Evolutionary conservation across 2,329 filamentous ascomycete species (phyloP), one percentile per base, ranked within the genome.

Genomic region (Pseudogymnoascus sp.): DNA sequence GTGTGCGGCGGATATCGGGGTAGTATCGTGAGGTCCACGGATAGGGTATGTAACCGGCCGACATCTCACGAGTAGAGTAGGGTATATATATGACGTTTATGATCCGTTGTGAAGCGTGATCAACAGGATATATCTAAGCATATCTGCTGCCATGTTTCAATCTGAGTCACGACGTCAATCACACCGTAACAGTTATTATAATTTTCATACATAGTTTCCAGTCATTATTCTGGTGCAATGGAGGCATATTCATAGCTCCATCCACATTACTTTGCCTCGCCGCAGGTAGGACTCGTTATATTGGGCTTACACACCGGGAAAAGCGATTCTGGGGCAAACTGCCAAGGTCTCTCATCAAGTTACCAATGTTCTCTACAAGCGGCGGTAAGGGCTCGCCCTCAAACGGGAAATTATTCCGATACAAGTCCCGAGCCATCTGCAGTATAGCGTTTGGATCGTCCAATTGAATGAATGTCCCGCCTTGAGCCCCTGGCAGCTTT

Each of bases 361-460:
- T 79, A 48, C 84, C 80, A 58, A 90, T 71, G 64, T 89, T 89
- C 67, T 88, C 86, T 1, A 89, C 86, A 42, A 90, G 78, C 0
- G 86, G 81, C 12, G 87, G 83, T 62, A 79, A 67, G 5, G 73
- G 70, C 33, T 79, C 78, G 31, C 75, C 72, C 0, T 73, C 74
- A 1, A 71, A 74, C 12, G 72, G 67, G 63, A 79, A 84, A 70
- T 86, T 85, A 39, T 75, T 72, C 33, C 76, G 74, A 64, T 90
- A 75, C 8, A 87, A 75, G 37, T 82, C 78, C 60, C 85, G 79
- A 2, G 82, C 78, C 18, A 83, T 74, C 13, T 81, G 78, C 78
- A 89, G 86, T 37, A 84, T 82, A 1, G 77, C 77, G 29, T 78
- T 77, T 0, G 85, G 81, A 65, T 88, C 80, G 15, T 80, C 79